Evolutionary conservation across 129 eudicot genomes (phyloP).

Genomic region (Helianthus annuus): HanXRQr2.0-SUNRISE NC_035447.2:135054125-135054624

Average conservation of each 20-base stretch:
- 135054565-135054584: slow-evolving; percentile 81
- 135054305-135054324: slow-evolving; percentile 59
- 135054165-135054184: slow-evolving; percentile 86
- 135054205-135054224: slow-evolving; percentile 78
- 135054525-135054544: slow-evolving; percentile 73
- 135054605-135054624: slow-evolving; percentile 18
- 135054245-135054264: slow-evolving; percentile 79
- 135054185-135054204: slow-evolving; percentile 83
- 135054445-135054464: slow-evolving; percentile 65
- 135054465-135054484: slow-evolving; percentile 71
- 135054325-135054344: background rate
- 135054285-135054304: slow-evolving; percentile 51
- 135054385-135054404: slow-evolving; percentile 68
- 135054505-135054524: slow-evolving; percentile 47
- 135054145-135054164: slow-evolving; percentile 80
- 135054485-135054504: slow-evolving; percentile 87
- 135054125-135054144: slow-evolving; percentile 46
- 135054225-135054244: slow-evolving; percentile 73
- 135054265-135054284: slow-evolving; percentile 70
- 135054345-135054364: background rate
- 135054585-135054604: slow-evolving; percentile 72
- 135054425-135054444: slow-evolving; percentile 86
- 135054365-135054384: slow-evolving; percentile 34
- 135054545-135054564: slow-evolving; percentile 89
- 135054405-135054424: slow-evolving; percentile 73